These are phyloP conservation scores for Epichloe coenophiala DNA, from an alignment of 2,329 filamentous ascomycete species.

Conservation along the genomic window DNA sequence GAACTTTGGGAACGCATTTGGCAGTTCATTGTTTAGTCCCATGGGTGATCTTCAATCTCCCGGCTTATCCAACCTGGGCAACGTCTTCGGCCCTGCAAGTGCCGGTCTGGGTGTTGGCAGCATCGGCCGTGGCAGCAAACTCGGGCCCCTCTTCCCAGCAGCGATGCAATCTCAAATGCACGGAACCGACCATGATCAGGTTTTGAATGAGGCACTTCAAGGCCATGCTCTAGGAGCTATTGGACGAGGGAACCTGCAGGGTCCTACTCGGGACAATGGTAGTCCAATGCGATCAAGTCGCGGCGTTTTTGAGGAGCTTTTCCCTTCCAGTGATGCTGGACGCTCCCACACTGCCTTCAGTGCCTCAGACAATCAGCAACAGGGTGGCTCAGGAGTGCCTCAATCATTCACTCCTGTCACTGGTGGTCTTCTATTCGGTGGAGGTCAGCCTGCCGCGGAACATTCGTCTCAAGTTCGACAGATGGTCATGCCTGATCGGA, in stretches of 20 bases:
- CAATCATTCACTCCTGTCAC: constrained; percentile 24
- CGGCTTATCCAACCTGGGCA: constrained; percentile 51
- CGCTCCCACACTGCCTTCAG: constrained; percentile 24
- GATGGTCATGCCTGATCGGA: constrained; percentile 98
- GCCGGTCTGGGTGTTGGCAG: constrained; percentile 47
- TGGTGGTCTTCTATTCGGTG: constrained; percentile 22
- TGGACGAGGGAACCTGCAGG: constrained; percentile 45
- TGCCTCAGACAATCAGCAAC: constrained; percentile 23
- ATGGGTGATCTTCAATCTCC: constrained; percentile 70
- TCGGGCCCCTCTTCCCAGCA: constrained; percentile 75
- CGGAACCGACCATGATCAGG: constrained; percentile 51
- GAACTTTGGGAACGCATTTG: constrained; percentile 48
- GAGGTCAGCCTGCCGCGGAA: constrained; percentile 28
- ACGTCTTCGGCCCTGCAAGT: constrained; percentile 53
- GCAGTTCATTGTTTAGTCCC: constrained; percentile 66
- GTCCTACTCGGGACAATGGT: constrained; percentile 41
- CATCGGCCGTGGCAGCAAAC: constrained; percentile 63
- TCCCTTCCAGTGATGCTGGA: constrained; percentile 23
- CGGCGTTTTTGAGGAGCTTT: constrained; percentile 42
- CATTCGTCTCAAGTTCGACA: constrained; percentile 62
- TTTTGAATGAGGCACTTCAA: constrained; percentile 41
- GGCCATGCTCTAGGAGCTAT: constrained; percentile 52
- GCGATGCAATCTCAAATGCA: constrained; percentile 91
- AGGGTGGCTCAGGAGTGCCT: constrained; percentile 18
- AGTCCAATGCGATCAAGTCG: constrained; percentile 44